These are phyloP conservation scores for Cordyceps javanica DNA, from an alignment of 2,329 filamentous ascomycete genomes.

Conservation along the genomic window DNA sequence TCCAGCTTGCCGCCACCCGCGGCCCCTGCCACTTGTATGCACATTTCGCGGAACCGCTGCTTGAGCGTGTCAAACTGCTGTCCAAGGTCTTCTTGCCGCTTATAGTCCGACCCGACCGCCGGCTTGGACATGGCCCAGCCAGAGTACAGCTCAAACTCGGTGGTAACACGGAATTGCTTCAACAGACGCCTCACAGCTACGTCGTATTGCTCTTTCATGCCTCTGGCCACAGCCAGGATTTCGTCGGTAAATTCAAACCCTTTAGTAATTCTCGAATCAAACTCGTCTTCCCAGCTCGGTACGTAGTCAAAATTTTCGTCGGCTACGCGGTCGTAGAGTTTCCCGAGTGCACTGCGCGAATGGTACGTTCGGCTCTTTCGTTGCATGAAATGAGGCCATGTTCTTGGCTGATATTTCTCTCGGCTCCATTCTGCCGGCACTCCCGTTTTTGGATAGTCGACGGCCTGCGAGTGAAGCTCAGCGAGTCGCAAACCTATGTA, in stretches of 20 bases:
- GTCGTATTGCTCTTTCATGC: constrained; percentile 75
- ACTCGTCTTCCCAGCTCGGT: constrained; percentile 64
- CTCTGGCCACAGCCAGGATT: constrained; percentile 51
- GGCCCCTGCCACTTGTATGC: constrained; percentile 58
- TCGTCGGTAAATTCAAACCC: constrained; percentile 51
- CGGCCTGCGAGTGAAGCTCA: constrained; percentile 77
- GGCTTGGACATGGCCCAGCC: constrained; percentile 76
- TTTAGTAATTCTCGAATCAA: constrained; percentile 68
- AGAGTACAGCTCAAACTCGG: constrained; percentile 89
- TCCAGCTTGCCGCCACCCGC: constrained; percentile 70
- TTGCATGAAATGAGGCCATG: constrained; percentile 87
- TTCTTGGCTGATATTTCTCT: constrained; percentile 47
- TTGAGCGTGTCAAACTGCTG: constrained; percentile 60
- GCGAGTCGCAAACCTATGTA: constrained; percentile 63
- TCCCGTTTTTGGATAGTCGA: constrained; percentile 92
- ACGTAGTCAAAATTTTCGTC: constrained; percentile 55
- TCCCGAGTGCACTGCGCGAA: constrained; percentile 68
- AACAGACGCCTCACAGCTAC: constrained; percentile 70
- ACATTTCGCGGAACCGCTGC: constrained; percentile 60
- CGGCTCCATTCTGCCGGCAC: constrained; percentile 62
- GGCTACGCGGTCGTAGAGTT: constrained; percentile 70
- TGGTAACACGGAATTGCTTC: constrained; percentile 74
- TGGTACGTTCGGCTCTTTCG: constrained; percentile 45
- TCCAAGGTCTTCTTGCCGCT: constrained; percentile 77
- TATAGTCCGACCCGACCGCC: constrained; percentile 70